These are phyloP conservation scores for Plasmodium yoelii DNA, from an alignment of 169 alveolate species.

Conservation along the genomic window DNA sequence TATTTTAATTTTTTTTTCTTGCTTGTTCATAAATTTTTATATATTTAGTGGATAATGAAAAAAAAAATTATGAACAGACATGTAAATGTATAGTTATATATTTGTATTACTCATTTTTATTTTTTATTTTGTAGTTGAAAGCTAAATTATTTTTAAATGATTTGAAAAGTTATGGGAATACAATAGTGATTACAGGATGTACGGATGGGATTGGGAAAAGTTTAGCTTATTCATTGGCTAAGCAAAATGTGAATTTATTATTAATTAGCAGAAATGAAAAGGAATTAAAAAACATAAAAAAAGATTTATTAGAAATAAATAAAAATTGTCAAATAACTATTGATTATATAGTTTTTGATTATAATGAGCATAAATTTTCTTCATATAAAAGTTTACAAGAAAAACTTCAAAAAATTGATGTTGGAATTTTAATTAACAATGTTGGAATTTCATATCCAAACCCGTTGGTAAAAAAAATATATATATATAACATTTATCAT, in stretches of 20 bases:
- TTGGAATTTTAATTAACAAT: constrained; percentile 80
- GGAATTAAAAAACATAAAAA: constrained; percentile 35
- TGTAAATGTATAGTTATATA: background rate
- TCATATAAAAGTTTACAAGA: constrained; percentile 37
- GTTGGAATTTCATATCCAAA: constrained; percentile 81
- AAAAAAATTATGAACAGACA: background rate
- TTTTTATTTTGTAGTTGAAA: constrained; percentile 15
- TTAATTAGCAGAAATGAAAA: constrained; percentile 56
- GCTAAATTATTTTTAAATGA: constrained; percentile 22
- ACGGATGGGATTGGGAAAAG: constrained; percentile 86
- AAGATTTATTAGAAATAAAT: constrained; percentile 30
- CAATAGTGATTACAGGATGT: constrained; percentile 82
- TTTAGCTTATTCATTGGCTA: constrained; percentile 73
- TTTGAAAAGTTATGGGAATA: constrained; percentile 76
- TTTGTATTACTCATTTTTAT: background rate
- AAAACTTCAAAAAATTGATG: constrained; percentile 41
- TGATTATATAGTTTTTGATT: constrained; percentile 51
- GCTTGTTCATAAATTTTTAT: background rate
- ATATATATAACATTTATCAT: too few species aligned
- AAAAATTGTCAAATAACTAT: constrained; percentile 30
- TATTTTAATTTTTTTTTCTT: background rate
- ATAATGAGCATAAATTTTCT: constrained; percentile 35
- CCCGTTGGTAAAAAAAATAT: constrained; percentile 38
- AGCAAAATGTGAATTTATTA: constrained; percentile 48
- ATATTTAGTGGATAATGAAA: background rate